Conservation (phyloP, 805 yeast species). For the Diddensiella transvaalensis region DNA sequence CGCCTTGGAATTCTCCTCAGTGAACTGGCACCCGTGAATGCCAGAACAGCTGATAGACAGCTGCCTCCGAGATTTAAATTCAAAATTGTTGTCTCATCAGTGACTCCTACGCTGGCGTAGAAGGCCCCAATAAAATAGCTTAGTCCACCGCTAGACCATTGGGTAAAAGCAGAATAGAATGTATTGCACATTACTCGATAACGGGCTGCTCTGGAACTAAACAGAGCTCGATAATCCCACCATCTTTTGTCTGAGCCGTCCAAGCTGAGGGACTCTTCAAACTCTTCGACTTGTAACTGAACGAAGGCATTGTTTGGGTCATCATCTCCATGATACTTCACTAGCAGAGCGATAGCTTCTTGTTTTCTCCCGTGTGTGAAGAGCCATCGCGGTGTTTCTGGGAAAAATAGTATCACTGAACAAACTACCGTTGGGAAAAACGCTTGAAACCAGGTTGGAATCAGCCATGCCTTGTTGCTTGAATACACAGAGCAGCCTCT, state of each 20-base stretch:
- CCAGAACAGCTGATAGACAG: slow-evolving; percentile 7
- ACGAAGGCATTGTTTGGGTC: slow-evolving; percentile 16
- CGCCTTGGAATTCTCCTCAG: slow-evolving; percentile 31
- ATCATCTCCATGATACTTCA: slow-evolving; percentile 17
- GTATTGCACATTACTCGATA: slow-evolving; percentile 14
- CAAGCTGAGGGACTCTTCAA: slow-evolving; percentile 14
- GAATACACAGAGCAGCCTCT: slow-evolving; percentile 3
- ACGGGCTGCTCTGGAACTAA: slow-evolving; percentile 12
- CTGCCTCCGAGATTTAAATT: slow-evolving; percentile 15
- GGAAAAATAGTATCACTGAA: slow-evolving; percentile 49
- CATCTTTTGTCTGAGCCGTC: slow-evolving; percentile 12
- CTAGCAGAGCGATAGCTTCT: slow-evolving; percentile 36
- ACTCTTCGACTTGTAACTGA: slow-evolving; percentile 16
- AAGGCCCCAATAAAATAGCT: slow-evolving; percentile 18
- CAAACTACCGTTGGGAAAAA: slow-evolving; percentile 12
- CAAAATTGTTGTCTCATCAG: slow-evolving; percentile 24
- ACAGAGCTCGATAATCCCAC: slow-evolving; percentile 18
- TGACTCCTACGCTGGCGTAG: slow-evolving; percentile 16
- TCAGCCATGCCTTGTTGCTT: slow-evolving; percentile 7
- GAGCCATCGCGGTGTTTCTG: slow-evolving; percentile 82
- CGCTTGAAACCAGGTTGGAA: slow-evolving; percentile 21
- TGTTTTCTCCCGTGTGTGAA: slow-evolving; percentile 59
- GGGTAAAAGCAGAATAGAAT: slow-evolving; percentile 7
- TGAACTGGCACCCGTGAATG: slow-evolving; percentile 23
- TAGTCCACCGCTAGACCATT: slow-evolving; percentile 17